A percentile compares a stretch with the other conserved stretches of the same genome.
Evolutionary conservation across 2,329 filamentous ascomycete species (phyloP).

Genomic region (Xylariaceae sp.): DNA sequence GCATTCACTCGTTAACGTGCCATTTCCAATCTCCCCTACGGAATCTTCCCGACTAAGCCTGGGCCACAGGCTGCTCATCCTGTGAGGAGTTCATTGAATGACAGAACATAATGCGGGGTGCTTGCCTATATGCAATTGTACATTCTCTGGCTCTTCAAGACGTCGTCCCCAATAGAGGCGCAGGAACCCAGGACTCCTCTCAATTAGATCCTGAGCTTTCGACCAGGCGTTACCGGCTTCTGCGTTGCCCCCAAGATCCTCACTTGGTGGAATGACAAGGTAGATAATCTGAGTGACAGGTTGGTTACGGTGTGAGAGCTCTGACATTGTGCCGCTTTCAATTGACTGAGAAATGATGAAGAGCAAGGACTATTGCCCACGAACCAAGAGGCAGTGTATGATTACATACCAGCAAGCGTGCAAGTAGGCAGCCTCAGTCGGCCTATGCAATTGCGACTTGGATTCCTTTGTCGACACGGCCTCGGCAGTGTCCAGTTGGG

Average conservation of each 20-base stretch:
- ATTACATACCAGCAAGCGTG: not conserved
- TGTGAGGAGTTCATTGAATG: too few relatives aligned
- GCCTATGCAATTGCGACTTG: too few relatives aligned
- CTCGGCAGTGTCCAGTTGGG: too few relatives aligned
- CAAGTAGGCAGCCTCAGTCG: too few relatives aligned
- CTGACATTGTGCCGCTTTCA: not conserved
- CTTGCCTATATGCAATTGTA: conserved; percentile 28
- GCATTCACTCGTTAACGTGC: not conserved
- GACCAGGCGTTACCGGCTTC: conserved; percentile 1
- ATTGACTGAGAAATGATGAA: too few relatives aligned
- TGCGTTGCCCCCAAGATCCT: conserved; percentile 2
- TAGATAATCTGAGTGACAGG: conserved; percentile 16
- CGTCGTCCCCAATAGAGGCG: conserved; percentile 28
- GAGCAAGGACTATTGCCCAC: not conserved
- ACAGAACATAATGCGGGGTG: not conserved
- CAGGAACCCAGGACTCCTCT: conserved; percentile 15
- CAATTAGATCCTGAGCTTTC: conserved; percentile 7
- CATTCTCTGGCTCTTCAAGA: conserved; percentile 23
- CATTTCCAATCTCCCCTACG: not conserved
- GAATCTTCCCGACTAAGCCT: too few relatives aligned
- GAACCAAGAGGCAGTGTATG: not conserved
- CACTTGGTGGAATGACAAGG: conserved; percentile 7
- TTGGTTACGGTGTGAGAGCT: too few relatives aligned
- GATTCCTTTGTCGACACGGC: too few relatives aligned
- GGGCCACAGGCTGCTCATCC: too few relatives aligned